These are phyloP conservation scores for Aaosphaeria pasadenensis DNA, from an alignment of 2,329 filamentous ascomycete species.

Conservation along the genomic window DNA sequence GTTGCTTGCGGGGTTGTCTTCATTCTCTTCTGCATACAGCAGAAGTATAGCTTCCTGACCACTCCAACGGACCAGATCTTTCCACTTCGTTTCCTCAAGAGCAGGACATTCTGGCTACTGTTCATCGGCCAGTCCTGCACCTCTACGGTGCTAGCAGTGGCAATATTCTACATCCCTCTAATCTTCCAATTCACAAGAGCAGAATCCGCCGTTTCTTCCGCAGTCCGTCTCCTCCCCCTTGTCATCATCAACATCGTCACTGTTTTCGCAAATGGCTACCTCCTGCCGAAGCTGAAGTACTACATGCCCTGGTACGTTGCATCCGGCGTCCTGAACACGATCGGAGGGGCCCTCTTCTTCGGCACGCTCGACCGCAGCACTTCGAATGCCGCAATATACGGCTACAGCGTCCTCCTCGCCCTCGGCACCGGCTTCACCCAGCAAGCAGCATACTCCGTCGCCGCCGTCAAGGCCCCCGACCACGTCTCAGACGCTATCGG, in stretches of 20 bases:
- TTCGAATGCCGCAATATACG: slow-evolving; percentile 9
- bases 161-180: slow-evolving; percentile 22
- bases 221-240: slow-evolving; percentile 21
- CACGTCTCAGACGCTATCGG: slow-evolving; percentile 12
- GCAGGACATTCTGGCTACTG: background rate
- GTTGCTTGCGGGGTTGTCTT: slow-evolving; percentile 44
- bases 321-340: slow-evolving; percentile 6
- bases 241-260: slow-evolving; percentile 13
- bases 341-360: slow-evolving; percentile 14
- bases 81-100: background rate
- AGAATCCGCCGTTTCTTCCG: slow-evolving; percentile 17
- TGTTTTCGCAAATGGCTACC: slow-evolving; percentile 13
- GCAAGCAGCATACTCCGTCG: slow-evolving; percentile 17
- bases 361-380: background rate
- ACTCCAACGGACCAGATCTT: background rate
- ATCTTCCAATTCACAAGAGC: slow-evolving; percentile 23
- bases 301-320: slow-evolving; percentile 19
- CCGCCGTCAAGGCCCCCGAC: slow-evolving; percentile 4
- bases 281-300: slow-evolving; percentile 15
- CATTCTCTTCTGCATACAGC: background rate
- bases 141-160: background rate
- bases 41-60: background rate
- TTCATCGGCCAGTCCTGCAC: slow-evolving; percentile 14
- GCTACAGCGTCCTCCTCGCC: slow-evolving; percentile 16
- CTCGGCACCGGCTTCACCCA: slow-evolving; percentile 13